Base-by-base conservation (phyloP, 1,284 basidiomycete species). In the Sphaerobolus stellatus region DNA sequence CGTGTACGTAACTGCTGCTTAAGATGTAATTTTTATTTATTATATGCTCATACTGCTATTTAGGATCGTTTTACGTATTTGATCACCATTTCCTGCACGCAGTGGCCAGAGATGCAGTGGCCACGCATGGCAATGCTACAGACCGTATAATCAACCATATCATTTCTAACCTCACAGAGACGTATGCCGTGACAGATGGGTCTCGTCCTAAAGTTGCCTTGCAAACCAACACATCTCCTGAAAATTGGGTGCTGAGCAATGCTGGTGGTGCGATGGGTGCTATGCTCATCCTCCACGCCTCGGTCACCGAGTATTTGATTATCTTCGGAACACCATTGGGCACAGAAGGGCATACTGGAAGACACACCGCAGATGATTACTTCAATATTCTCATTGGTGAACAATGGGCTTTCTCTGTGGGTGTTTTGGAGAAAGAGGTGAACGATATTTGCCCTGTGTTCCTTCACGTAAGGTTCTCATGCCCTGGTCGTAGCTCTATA, bases 231-330 rank as follows among this genome's bases (percentile, higher is more conserved):
- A 61, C 75, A 6, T 76, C 80, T 47, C 64, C 64, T 20, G 54
- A 65, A 40, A 94, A 98, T 66, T 98, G 96, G 96, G 84, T 98
- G 41, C 92, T 97, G 75, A 98, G 89, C 78, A 99, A 99, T 67
- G 96, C 96, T 1, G 96, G 95, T 18, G 96, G 97, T 51, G 96
- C 97, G 1, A 99, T 98, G 96, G 96, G 92, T 43, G 86, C 88
- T 43, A 98, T 99, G 96, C 98, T 93, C 72, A 82, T 98, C 72
- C 90, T 99, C 61, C 95, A 98, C 67, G 92, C 94, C 16, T 89
- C 83, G 71, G 87, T 97, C 64, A 95, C 93, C 7, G 94, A 96
- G 78, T 92, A 94, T 75, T 83, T 96, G 66, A 91, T 92, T 68
- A 89, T 99, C 66, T 99, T 99, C 64, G 96, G 96, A 4, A 95